Base-by-base conservation (phyloP, 495 filamentous ascomycete genomes). In the Annulohypoxylon bovei region DNA sequence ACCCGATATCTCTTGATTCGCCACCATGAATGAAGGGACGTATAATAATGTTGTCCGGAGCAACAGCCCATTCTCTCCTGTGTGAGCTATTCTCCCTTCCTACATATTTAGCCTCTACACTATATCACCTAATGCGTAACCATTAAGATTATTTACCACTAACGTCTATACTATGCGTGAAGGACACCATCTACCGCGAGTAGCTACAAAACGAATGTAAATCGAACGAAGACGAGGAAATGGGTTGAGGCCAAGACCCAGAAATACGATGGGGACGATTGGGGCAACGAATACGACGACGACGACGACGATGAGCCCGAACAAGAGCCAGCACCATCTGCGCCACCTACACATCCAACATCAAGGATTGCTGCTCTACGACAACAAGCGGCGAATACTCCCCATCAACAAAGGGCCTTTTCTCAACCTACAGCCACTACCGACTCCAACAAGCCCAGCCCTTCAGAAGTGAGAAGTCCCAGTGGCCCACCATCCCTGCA, bases 251-350 rank as follows among this genome's bases (percentile, higher is more conserved):
- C 95, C 22, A 96, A 95, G 77, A 84, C 89, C 37, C 88, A 89
- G 63, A 90, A 90, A 63, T 99, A 99, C 73, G 95, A 94, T 73
- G 95, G 94, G 65, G 93, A 93, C 70, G 95, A 97, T 73, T 98
- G 95, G 92, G 95, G 93, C 42, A 91, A 93, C 33, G 91, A 95
- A 46, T 88, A 92, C 11, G 87, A 91, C 39, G 90, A 93, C 64
- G 92, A 94, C 53, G 88, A 92, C 70, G 90, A 88, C 28, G 84
- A 88, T 57, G n/a, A n/a, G n/a, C 79, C 82, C 8, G 82, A 87
- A 12, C 79, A 82, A 79, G 79, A 75, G 81, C 70, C 61, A 77
- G 82, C 67, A 59, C 82, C 55, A 74, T 76, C 55, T 66, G 60
- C 66, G 62, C 71, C 27, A 20, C 27, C 28, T 6, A 14, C 49